Base-by-base conservation (phyloP, 352 stramenopile species). In the Elongisporangium undulatum region DNA sequence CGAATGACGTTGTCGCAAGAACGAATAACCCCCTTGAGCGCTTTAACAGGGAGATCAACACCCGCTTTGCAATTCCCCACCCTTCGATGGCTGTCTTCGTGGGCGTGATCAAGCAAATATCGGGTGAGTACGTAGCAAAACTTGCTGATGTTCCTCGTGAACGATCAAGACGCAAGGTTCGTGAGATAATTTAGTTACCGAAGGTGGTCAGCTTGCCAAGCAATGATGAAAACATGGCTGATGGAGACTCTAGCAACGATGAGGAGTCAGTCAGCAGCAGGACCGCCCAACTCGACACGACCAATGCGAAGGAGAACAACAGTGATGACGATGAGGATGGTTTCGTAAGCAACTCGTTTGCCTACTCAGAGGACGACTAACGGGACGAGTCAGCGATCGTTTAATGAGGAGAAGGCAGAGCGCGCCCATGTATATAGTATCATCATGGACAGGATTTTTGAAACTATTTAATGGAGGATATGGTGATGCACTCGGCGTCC, bases 11-110 rank as follows among this genome's bases (percentile, higher is more conserved):
- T n/a, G 57, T 68, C 8, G 20, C 41, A 13, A 61, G 61, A 34
- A 68, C 65, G 4, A 68, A 51, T 39, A 72, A 66, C 51, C 61
- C 55, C 3, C 61, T 72, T 10, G 45, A 62, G 17, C 51, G 61
- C 7, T 72, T 68, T 21, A 53, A 66, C 15, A 57, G 23, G 9
- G 61, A 62, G 26, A 3, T 66, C 1, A 56, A 66, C n/a, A 22
- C n/a, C 20, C 49, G 58, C 4, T 66, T 69, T 21, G 22, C 58
- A 50, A 49, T n/a, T n/a, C 29, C 39, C 51, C 53, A 69, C 13
- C 58, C 54, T 9, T 29, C 29, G 6, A 52, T 66, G 2, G 34
- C 49, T 6, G 56, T 59, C 16, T 69, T 69, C 29, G 58, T 69
- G 45, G 29, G 29, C 9, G 54, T 49, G 54, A 65, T 59, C 0